Evolutionary conservation across 2,329 filamentous ascomycete genomes (phyloP), one percentile per base, ranked within the genome.

Genomic region (Alternaria novae-zelandiae): DNA sequence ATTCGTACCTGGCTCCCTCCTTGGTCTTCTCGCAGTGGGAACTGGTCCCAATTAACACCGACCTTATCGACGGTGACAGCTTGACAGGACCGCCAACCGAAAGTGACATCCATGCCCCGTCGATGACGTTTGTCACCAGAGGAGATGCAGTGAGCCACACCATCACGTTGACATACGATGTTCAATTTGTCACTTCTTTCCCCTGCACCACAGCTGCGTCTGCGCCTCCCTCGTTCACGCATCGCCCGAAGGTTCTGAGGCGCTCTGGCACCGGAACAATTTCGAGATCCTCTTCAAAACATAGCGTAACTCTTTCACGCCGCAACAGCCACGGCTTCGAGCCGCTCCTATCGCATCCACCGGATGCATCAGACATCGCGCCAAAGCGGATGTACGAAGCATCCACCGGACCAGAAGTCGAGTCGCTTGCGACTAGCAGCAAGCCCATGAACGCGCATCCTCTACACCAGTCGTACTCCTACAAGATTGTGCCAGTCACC

Each of bases 141-240:
- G 55, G 71, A 7, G 61, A 67, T 2, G 59, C 61, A 20, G 53
- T 44, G 11, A 64, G 53, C 3, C 65, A 75, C 50, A 72, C 66
- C 3, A 59, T 80, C n/a, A 69, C 82, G 1, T 74, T 88, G 25
- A 78, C 75, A 15, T 81, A 86, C 71, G 85, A 87, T 61, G 81
- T 86, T 13, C 81, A 84, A 26, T 88, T 88, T 69, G 77, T 89
- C 46, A 82, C 85, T 1, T 85, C 86, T 2, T 85, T 85, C 70
- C 85, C 84, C 17, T 89, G 86, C 70, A 82, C 79, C 7, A 79
- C 83, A 11, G 84, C 85, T 13, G 63, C 71, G 12, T 64, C 70
- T 12, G 67, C 70, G 7, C 64, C 70, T 23, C 26, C 64, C n/a
- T 68, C 65, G 4, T 28, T 28, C 26, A 55, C 59, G 20, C 70